Evolutionary conservation across 1,284 basidiomycete species (phyloP).

Genomic region (Spongispora temasekensis): DNA sequence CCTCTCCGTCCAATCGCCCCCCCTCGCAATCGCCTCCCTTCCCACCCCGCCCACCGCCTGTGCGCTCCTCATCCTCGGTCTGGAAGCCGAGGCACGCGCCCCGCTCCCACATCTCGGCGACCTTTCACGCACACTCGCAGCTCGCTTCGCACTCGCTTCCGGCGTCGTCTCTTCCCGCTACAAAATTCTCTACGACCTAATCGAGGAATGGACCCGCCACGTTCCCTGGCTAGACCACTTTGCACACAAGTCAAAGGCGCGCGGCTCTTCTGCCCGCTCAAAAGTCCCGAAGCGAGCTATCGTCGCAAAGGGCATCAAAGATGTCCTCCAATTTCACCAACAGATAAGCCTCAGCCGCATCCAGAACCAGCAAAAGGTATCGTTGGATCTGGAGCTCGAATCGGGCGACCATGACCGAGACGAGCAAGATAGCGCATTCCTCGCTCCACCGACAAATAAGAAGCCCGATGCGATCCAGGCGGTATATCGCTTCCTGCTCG

Average conservation of each 20-base stretch:
- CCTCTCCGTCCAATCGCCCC: constrained; percentile 44
- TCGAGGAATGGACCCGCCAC: constrained; percentile 59
- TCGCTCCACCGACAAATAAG: too few species aligned
- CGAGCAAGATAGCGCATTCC: constrained; percentile 32
- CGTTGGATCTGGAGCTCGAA: constrained; percentile 42
- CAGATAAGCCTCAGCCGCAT: constrained; percentile 52
- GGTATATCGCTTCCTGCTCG: constrained; percentile 55
- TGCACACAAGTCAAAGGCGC: constrained; percentile 38
- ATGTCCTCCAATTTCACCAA: constrained; percentile 67
- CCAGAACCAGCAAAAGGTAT: constrained; percentile 35
- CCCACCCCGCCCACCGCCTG: constrained; percentile 58
- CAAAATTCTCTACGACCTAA: constrained; percentile 57
- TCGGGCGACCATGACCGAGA: constrained; percentile 31
- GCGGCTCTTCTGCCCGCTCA: constrained; percentile 49
- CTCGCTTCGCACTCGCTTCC: constrained; percentile 49
- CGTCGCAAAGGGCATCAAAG: constrained; percentile 64
- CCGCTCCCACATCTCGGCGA: constrained; percentile 54
- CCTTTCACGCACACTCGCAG: constrained; percentile 56
- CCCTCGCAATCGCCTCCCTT: constrained; percentile 39
- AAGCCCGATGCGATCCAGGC: constrained; percentile 42
- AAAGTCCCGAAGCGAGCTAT: constrained; percentile 60
- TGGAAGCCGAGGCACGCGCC: constrained; percentile 65
- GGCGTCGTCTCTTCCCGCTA: constrained; percentile 67
- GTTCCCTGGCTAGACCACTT: constrained; percentile 69
- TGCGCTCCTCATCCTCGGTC: constrained; percentile 67